A percentile compares a stretch with the other conserved stretches of the same genome.
Evolutionary conservation across 2,329 filamentous ascomycete species (phyloP).

Genomic region (Daldinia sp.): DNA sequence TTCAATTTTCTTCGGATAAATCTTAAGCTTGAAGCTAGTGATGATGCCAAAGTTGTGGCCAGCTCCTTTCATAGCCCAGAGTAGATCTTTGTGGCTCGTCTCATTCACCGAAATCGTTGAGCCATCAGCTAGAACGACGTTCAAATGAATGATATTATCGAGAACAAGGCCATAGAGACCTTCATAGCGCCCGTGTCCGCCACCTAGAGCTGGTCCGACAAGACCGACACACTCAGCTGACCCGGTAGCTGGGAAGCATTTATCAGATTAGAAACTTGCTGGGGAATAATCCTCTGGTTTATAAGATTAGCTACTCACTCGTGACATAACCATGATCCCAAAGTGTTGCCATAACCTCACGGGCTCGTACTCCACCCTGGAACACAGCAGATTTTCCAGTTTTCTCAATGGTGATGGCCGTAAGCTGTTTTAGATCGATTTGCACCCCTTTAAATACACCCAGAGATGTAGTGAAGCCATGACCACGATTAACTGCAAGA

Average conservation of each 20-base stretch:
- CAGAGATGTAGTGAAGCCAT: neutral
- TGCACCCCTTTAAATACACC: neutral
- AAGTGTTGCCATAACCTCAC: neutral
- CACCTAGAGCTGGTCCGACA: neutral
- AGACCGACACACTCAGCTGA: neutral
- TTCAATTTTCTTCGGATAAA: too few species aligned
- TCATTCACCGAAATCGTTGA: neutral
- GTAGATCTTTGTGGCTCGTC: neutral
- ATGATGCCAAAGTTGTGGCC: neutral
- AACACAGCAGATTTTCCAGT: neutral
- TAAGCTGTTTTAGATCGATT: constrained; percentile 1
- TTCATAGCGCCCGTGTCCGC: neutral
- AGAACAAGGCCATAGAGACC: neutral
- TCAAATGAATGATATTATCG: neutral
- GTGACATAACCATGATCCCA: neutral
- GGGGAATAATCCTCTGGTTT: too few species aligned
- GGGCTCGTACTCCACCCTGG: neutral
- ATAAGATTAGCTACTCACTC: neutral
- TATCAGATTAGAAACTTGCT: neutral
- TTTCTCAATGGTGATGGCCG: neutral
- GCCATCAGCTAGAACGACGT: neutral
- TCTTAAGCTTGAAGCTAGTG: neutral
- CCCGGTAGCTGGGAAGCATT: neutral
- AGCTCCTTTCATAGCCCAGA: neutral
- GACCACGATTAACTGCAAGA: neutral